Evolutionary conservation across 805 yeast genomes (phyloP).

Genomic region (Wickerhamiella lipophila): DNA sequence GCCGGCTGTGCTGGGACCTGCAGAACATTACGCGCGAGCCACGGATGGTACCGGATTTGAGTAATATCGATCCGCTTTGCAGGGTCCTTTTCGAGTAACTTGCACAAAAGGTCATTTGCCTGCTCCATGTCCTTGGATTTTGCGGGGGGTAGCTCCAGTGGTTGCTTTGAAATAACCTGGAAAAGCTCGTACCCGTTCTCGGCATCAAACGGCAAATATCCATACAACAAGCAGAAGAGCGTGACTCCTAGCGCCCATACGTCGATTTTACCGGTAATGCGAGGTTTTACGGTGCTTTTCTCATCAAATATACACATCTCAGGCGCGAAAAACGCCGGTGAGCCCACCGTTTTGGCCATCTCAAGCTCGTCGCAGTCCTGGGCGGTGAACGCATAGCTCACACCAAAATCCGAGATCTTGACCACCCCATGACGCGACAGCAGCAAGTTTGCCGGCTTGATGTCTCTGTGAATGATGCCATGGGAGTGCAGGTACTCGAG

Average conservation of each 20-base stretch:
- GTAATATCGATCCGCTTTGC: constrained; percentile 49
- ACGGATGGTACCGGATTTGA: constrained; percentile 68
- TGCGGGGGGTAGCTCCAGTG: constrained; percentile 43
- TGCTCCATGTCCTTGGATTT: constrained; percentile 21
- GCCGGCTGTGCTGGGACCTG: constrained; percentile 25
- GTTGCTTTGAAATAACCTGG: constrained; percentile 58
- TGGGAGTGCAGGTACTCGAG: constrained; percentile 81
- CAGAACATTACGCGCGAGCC: constrained; percentile 35
- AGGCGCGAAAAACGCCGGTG: constrained; percentile 94
- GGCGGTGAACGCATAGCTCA: constrained; percentile 53
- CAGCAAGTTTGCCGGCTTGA: constrained; percentile 84
- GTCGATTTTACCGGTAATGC: constrained; percentile 70
- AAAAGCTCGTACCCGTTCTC: constrained; percentile 77
- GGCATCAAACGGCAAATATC: constrained; percentile 78
- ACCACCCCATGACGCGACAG: constrained; percentile 58
- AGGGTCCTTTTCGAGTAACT: constrained; percentile 61
- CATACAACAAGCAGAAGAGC: constrained; percentile 73
- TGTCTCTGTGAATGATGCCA: constrained; percentile 43
- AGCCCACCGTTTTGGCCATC: constrained; percentile 90
- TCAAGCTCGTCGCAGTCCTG: constrained; percentile 55
- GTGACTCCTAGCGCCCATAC: constrained; percentile 98
- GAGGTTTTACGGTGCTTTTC: constrained; percentile 13
- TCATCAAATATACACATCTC: constrained; percentile 62
- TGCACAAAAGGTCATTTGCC: constrained; percentile 43
- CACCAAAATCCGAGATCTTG: constrained; percentile 95